Evolutionary conservation across 1,139 yeast genomes (phyloP).

Genomic region (Pichia sp.): DNA sequence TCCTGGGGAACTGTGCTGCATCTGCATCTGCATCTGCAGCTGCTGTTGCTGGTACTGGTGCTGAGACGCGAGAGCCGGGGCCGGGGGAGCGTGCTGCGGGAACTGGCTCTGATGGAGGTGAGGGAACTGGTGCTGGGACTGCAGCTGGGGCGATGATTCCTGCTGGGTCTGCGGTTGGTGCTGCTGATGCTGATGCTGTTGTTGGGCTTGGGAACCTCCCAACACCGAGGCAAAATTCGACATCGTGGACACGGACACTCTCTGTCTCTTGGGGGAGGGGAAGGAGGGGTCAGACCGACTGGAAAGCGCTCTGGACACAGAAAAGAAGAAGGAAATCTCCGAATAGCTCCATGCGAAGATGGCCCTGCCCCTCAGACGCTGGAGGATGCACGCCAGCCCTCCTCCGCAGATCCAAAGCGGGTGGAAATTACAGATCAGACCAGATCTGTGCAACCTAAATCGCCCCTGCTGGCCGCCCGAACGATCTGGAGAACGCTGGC

Average conservation of each 20-base stretch:
- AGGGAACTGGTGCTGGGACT: too few species aligned
- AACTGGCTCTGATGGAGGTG: too few species aligned
- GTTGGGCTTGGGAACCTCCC: background rate
- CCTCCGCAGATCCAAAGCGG: background rate
- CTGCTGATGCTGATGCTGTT: background rate
- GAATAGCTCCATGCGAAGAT: background rate
- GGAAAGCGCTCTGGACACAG: too few species aligned
- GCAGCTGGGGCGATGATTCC: too few species aligned
- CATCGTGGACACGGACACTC: background rate
- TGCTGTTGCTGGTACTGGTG: too few species aligned
- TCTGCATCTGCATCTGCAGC: background rate
- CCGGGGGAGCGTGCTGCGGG: too few species aligned
- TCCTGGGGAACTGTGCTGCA: background rate
- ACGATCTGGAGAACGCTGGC: background rate
- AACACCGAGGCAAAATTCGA: background rate
- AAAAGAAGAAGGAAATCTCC: too few species aligned
- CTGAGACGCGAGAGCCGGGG: too few species aligned
- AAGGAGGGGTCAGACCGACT: too few species aligned
- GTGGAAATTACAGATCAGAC: background rate
- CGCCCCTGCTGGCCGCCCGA: background rate
- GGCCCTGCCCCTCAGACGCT: too few species aligned
- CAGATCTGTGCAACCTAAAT: background rate
- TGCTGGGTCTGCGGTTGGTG: too few species aligned
- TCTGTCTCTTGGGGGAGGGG: too few species aligned
- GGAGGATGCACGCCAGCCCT: background rate